Conservation (phyloP, 2,329 filamentous ascomycete species). For the Aspergillus glaucus region DNA sequence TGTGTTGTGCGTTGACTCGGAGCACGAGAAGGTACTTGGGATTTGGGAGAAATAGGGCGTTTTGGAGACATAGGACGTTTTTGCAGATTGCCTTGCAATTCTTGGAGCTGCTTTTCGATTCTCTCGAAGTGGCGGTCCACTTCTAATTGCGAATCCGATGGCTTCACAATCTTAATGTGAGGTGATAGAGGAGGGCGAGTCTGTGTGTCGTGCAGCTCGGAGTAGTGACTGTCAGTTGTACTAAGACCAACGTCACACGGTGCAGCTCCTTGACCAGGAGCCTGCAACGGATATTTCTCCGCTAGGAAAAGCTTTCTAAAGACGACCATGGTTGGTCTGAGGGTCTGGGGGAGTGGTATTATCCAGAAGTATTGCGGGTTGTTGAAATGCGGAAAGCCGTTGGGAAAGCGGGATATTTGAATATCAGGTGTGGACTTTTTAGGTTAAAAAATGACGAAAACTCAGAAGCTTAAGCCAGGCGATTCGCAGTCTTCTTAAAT, state of each 20-base stretch:
- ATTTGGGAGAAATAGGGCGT: conserved; percentile 12
- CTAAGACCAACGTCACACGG: background rate
- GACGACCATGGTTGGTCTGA: conserved; percentile 23
- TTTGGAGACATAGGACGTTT: conserved; percentile 22
- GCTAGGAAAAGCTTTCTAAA: conserved; percentile 29
- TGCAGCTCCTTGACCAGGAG: conserved; percentile 5
- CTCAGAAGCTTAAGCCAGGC: no score
- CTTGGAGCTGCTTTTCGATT: conserved; percentile 35
- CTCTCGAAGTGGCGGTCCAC: conserved; percentile 29
- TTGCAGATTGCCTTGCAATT: conserved; percentile 30
- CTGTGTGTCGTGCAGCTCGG: background rate
- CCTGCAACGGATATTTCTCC: conserved; percentile 16
- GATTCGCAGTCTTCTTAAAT: no score
- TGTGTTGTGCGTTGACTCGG: conserved; percentile 14
- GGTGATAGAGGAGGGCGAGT: conserved; percentile 5
- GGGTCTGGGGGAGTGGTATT: background rate
- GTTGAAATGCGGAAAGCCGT: background rate
- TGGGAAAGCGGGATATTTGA: background rate
- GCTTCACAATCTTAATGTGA: conserved; percentile 11
- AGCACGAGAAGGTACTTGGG: conserved; percentile 13
- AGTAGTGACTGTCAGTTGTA: background rate
- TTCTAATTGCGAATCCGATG: conserved; percentile 4
- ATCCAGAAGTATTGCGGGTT: background rate
- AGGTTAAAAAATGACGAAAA: no score
- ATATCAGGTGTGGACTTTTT: background rate